Conservation (phyloP, 2,329 filamentous ascomycete species). For the Diaporthe citriasiana region DNA sequence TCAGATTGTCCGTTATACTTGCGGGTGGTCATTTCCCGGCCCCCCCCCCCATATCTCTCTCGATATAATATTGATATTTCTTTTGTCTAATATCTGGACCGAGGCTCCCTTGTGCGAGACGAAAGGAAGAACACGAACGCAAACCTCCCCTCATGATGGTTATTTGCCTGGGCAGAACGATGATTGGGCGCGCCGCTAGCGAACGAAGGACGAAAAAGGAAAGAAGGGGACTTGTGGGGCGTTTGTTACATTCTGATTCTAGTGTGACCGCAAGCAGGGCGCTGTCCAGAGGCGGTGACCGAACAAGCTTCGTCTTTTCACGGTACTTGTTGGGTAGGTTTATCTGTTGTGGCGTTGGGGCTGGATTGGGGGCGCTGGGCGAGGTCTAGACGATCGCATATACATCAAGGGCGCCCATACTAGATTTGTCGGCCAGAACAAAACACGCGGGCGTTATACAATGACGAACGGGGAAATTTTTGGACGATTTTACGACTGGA, state of each 20-base stretch:
- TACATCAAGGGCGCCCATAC: slow-evolving; percentile 9
- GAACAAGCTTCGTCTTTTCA: slow-evolving; percentile 7
- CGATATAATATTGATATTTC: slow-evolving; percentile 13
- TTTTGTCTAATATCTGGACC: slow-evolving; percentile 6
- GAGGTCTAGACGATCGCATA: slow-evolving; percentile 20
- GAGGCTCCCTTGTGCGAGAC: background rate
- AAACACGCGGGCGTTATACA: slow-evolving; percentile 10
- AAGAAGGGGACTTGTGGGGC: background rate
- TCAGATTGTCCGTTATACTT: slow-evolving; percentile 3
- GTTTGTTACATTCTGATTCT: background rate
- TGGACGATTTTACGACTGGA: slow-evolving; percentile 14
- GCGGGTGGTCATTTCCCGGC: background rate
- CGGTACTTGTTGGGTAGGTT: background rate
- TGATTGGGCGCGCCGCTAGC: background rate
- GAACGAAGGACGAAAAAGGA: background rate
- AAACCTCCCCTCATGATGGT: background rate
- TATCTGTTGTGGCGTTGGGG: slow-evolving; percentile 17
- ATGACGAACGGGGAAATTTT: slow-evolving; percentile 7
- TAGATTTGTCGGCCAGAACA: slow-evolving; percentile 13
- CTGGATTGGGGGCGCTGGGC: slow-evolving; percentile 1
- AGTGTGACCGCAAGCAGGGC: slow-evolving; percentile 8
- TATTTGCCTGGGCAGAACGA: background rate
- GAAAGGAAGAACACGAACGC: background rate
- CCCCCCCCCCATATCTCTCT: background rate
- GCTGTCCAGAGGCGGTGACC: background rate